Evolutionary conservation across 2,329 filamentous ascomycete genomes (phyloP), one percentile per base, ranked within the genome.

Genomic region (Botrytis fragariae): DNA sequence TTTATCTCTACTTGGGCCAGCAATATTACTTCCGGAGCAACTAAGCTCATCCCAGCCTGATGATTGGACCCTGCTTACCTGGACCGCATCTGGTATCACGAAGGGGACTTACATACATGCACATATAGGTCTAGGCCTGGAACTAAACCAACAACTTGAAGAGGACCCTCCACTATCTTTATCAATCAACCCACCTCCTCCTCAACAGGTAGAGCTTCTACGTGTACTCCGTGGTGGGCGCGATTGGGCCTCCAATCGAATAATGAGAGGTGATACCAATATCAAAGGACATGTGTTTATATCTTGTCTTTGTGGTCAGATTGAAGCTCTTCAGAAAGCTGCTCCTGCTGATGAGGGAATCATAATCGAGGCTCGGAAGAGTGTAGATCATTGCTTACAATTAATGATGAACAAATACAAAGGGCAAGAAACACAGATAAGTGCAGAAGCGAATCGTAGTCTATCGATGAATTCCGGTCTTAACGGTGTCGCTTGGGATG

Each of bases 211-310:
- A 37, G 54, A 68, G 7, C 61, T 68, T 39, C 57, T 75, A 35
- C 63, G 63, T 9, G 29, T 59, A 44, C 37, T 72, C 6, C 25
- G 22, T 4, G 10, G 12, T n/a, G 70, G 70, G 3, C 32, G 39
- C 35, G 70, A 72, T n/a, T 72, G 70, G 62, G 12, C 70, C 9
- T 29, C 37, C 22, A 35, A 73, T 77, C 81, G 2, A 75, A 74
- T 37, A 78, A 81, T 60, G 78, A 84, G 2, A 80, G 83, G 82
- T 7, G 84, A 86, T 74, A 85, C 84, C 1, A 86, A 85, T 35
- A 80, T 85, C 65, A 86, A 86, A 77, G 79, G 76, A 0, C 81
- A 84, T 57, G 78, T 85, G 75, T 84, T 85, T 64, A 72, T 84
- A 3, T 77, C 74, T 12, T 83, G 84, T 78, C 79, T 83, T 3